phyloP scores from a whole-genome alignment of 495 filamentous ascomycete species.

The Glonium stellatum region DNA sequence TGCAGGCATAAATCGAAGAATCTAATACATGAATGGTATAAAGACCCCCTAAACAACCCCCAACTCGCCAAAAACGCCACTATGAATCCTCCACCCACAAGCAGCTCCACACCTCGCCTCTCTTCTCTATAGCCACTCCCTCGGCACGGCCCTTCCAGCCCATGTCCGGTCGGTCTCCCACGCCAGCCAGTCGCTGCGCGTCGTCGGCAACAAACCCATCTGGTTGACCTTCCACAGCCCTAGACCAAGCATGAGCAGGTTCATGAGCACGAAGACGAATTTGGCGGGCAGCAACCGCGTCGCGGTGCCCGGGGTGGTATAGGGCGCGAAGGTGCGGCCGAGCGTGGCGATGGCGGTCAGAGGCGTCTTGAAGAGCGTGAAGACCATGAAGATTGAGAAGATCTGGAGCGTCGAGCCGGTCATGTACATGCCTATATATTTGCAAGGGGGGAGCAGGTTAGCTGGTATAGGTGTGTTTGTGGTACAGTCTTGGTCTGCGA shows the following conservation, averaged over 20 bases:
- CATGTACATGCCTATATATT: constrained; percentile 84
- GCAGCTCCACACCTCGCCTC: too few relatives aligned
- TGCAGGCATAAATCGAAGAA: too few relatives aligned
- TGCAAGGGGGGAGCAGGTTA: too few relatives aligned
- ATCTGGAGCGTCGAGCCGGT: constrained; percentile 97
- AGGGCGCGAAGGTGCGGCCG: constrained; percentile 73
- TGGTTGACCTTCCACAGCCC: constrained; percentile 95
- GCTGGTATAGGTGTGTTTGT: too few relatives aligned
- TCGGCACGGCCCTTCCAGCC: background rate
- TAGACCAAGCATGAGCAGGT: constrained; percentile 70
- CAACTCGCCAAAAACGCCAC: too few relatives aligned
- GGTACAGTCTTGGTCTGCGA: too few relatives aligned
- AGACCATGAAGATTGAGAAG: constrained; percentile 99
- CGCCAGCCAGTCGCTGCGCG: constrained; percentile 27
- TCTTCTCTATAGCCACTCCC: background rate
- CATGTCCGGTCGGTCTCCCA: constrained; percentile 17
- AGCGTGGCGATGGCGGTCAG: constrained; percentile 75
- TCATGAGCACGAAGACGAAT: constrained; percentile 77
- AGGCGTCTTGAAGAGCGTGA: constrained; percentile 96
- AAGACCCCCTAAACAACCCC: too few relatives aligned
- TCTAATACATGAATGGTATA: too few relatives aligned
- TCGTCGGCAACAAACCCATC: constrained; percentile 84
- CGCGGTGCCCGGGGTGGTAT: constrained; percentile 77
- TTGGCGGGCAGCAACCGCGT: constrained; percentile 70
- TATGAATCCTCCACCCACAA: too few relatives aligned